Evolutionary conservation across 169 alveolate species (phyloP), one percentile per base, ranked within the genome.

Genomic region (Eimeria acervulina): DNA sequence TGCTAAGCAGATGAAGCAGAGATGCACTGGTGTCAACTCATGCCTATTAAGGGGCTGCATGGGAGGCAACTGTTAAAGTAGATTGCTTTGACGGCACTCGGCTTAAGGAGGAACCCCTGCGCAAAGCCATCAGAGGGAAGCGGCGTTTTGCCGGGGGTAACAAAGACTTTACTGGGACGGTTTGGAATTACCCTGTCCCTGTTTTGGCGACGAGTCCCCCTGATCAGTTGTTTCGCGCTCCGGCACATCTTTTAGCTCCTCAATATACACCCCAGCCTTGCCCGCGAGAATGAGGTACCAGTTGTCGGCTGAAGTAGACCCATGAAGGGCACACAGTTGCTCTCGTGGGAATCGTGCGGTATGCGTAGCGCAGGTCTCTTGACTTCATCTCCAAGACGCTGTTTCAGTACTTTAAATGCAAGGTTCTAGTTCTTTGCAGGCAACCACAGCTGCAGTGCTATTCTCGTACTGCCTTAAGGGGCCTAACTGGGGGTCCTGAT

Each of bases 221-320:
- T 68, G 72, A 8, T 59, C 81, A 0, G 52, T 72, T n/a, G 28
- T 81, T 8, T 52, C 93, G 63, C 59, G 51, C 17, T 44, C 90
- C 23, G 80, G 51, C 42, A 84, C 36, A 12, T 91, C 95, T 26
- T 74, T 42, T 1, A 76, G 40, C 40, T 91, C 95, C 26, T 91
- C 88, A 33, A 91, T 81, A 61, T 76, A 91, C 19, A 91, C 95
- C 72, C 95, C 95, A 12, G 91, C 95, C 21, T 44, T 42, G 26
- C 95, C 95, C n/a, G 66, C 63, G 8, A 91, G 85, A 59, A 91
- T 91, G 66, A 91, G 91, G 40, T 91, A 91, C 95, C 95, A 91
- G 28, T 52, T 40, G 80, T 91, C 95, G 47, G 95, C 95, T 91
- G 47, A 15, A 76, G 10, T 63, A 42, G 21, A 44, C 63, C 52